Conservation (phyloP, 1,284 basidiomycete species). For the Leccinum laetum region DNA sequence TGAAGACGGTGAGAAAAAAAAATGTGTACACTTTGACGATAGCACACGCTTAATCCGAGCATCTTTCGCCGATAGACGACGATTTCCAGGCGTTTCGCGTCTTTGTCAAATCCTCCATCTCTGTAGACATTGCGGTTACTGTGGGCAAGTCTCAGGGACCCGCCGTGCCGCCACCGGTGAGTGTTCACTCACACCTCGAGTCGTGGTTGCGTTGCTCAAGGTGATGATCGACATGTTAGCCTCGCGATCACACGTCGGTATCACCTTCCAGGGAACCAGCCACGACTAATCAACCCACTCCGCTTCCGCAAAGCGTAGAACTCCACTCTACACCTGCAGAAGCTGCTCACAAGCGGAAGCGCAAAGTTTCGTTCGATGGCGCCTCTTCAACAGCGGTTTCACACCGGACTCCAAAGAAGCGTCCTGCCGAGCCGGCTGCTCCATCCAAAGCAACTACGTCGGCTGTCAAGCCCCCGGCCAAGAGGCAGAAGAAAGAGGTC, state of each 20-base stretch:
- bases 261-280: slow-evolving; percentile 2
- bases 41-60: slow-evolving; percentile 5
- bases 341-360: slow-evolving; percentile 16
- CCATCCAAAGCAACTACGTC: neutral
- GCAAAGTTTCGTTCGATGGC: slow-evolving; percentile 17
- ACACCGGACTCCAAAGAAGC: neutral
- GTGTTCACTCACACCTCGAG: neutral
- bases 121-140: slow-evolving; percentile 43
- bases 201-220: neutral
- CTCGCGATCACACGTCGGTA: neutral
- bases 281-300: neutral
- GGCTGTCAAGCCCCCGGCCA: slow-evolving; percentile 16
- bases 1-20: slow-evolving; percentile 58
- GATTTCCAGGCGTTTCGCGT: slow-evolving; percentile 73
- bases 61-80: slow-evolving; percentile 48
- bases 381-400: neutral
- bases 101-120: slow-evolving; percentile 23
- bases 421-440: neutral
- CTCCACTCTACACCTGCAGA: neutral
- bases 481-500: slow-evolving; percentile 18
- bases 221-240: neutral
- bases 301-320: neutral
- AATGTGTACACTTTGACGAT: neutral
- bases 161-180: slow-evolving; percentile 4
- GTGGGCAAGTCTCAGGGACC: slow-evolving; percentile 6